phyloP scores from a whole-genome alignment of 257 asterid species.

The Solanum etuberosum region DNA sequence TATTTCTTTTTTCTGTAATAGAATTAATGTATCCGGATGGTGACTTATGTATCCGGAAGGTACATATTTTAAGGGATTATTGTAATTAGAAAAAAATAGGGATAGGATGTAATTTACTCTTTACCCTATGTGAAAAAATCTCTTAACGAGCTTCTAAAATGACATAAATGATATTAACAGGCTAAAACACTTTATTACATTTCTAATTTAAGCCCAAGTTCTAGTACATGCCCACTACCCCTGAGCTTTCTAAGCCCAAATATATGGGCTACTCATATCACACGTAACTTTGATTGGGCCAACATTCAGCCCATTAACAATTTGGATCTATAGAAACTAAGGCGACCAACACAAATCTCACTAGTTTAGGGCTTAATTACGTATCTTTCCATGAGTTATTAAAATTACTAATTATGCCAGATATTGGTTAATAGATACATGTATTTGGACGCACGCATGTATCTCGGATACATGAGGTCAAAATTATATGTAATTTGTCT shows the following conservation, averaged over 20 bases:
- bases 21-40: too few species aligned
- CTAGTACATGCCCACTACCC: not conserved
- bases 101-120: too few species aligned
- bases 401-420: not conserved
- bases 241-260: not conserved
- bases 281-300: not conserved
- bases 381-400: not conserved
- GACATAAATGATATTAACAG: too few species aligned
- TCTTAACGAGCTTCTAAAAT: not conserved
- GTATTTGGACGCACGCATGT: not conserved
- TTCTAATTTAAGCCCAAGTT: not conserved
- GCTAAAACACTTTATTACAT: not conserved
- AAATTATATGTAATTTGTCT: not conserved
- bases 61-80: too few species aligned
- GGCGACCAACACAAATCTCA: not conserved
- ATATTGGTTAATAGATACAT: too few species aligned
- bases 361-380: not conserved
- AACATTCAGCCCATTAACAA: not conserved
- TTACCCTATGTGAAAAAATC: too few species aligned
- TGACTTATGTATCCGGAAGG: too few species aligned
- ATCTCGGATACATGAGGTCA: not conserved
- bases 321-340: not conserved
- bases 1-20: too few species aligned
- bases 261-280: not conserved
- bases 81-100: too few species aligned